These are phyloP conservation scores for Marasmius sp. DNA, from an alignment of 1,284 basidiomycete genomes.

Conservation along the genomic window DNA sequence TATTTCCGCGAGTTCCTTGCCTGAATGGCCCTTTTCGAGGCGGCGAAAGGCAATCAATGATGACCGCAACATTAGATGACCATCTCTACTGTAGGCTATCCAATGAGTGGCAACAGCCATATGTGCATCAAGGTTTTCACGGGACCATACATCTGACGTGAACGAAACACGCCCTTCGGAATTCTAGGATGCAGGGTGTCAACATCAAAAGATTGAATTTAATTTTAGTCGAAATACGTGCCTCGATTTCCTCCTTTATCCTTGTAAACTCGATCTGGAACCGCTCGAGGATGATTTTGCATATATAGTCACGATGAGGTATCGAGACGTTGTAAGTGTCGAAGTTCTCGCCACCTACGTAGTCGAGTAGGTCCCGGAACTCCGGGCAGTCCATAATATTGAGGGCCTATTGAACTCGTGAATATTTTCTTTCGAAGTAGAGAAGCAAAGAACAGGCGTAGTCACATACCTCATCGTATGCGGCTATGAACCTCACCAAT, in stretches of 20 bases:
- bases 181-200: constrained; percentile 20
- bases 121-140: constrained; percentile 16
- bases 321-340: too few relatives aligned
- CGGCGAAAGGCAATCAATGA: constrained; percentile 23
- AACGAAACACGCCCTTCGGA: constrained; percentile 23
- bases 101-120: constrained; percentile 30
- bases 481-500: too few relatives aligned
- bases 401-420: too few relatives aligned
- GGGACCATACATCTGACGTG: constrained; percentile 29
- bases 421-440: too few relatives aligned
- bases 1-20: constrained; percentile 14
- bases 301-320: too few relatives aligned
- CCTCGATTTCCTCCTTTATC: constrained; percentile 21
- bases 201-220: not conserved
- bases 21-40: constrained; percentile 14
- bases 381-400: too few relatives aligned
- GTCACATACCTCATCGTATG: too few relatives aligned
- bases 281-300: too few relatives aligned
- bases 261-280: constrained; percentile 13
- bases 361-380: too few relatives aligned
- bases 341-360: too few relatives aligned
- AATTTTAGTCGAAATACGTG: constrained; percentile 9
- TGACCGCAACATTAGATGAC: not conserved
- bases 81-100: not conserved
- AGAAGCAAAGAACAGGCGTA: too few relatives aligned